A percentile compares a stretch with the other conserved stretches of the same genome.
These are phyloP conservation scores for Aspergillus niger DNA, from an alignment of 2,329 filamentous ascomycete species.

Conservation along the genomic window DNA sequence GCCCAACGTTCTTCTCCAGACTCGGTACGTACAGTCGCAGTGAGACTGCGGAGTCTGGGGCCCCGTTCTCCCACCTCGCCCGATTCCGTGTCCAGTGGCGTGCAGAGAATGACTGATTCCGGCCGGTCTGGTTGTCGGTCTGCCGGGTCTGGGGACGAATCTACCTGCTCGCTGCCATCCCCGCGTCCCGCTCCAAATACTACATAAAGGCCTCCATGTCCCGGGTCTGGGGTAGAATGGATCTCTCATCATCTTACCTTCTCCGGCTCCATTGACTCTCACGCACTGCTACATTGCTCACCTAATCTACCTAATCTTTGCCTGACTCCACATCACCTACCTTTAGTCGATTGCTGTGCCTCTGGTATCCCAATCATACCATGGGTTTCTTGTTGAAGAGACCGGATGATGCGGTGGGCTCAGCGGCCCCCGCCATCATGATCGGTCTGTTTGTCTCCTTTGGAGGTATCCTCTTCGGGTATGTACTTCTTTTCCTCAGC, in stretches of 20 bases:
- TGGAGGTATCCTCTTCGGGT: slow-evolving; percentile 61
- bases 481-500: slow-evolving; percentile 34
- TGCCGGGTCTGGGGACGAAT: slow-evolving; percentile 12
- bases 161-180: slow-evolving; percentile 8
- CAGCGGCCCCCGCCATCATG: slow-evolving; percentile 52
- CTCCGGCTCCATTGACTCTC: neutral
- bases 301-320: neutral
- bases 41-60: slow-evolving; percentile 3
- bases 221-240: neutral
- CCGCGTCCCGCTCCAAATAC: neutral
- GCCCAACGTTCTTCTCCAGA: neutral
- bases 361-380: neutral
- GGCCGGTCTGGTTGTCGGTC: slow-evolving; percentile 8
- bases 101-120: slow-evolving; percentile 15
- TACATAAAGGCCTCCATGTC: slow-evolving; percentile 11
- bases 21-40: neutral
- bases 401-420: slow-evolving; percentile 49
- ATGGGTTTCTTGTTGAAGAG: slow-evolving; percentile 51
- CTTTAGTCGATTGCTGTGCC: neutral
- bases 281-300: neutral
- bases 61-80: neutral
- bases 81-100: neutral
- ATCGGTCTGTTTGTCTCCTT: slow-evolving; percentile 62
- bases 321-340: neutral
- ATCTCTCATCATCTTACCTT: slow-evolving; percentile 4